phyloP scores from a whole-genome alignment of 1,284 basidiomycete species.

The Flammula alnicola region DNA sequence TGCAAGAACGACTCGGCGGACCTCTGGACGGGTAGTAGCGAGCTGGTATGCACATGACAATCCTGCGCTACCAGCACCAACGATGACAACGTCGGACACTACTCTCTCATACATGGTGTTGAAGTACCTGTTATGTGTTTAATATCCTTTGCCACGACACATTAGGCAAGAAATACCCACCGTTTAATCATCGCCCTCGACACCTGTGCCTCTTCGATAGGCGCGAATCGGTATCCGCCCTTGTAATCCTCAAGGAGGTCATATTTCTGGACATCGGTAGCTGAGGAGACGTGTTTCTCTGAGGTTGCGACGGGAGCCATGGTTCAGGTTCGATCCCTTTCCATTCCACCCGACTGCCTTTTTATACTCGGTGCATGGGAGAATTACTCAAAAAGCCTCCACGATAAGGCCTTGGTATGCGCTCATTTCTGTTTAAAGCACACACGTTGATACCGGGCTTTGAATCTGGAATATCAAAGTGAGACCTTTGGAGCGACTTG shows the following conservation, averaged over 20 bases:
- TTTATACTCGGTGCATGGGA: conserved; percentile 18
- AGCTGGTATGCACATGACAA: conserved; percentile 81
- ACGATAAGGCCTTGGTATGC: conserved; percentile 13
- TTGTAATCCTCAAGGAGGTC: conserved; percentile 58
- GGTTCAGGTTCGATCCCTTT: conserved; percentile 3
- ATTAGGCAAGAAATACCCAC: conserved; percentile 36
- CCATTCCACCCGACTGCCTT: neutral
- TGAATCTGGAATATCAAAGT: conserved; percentile 4
- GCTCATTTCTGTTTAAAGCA: conserved; percentile 9
- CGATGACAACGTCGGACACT: conserved; percentile 80
- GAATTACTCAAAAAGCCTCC: conserved; percentile 4
- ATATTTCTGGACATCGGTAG: conserved; percentile 27
- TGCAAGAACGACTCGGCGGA: conserved; percentile 21
- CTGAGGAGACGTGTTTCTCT: conserved; percentile 17
- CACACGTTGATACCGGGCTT: conserved; percentile 11
- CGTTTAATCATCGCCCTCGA: conserved; percentile 82
- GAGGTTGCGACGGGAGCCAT: conserved; percentile 37
- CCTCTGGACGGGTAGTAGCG: conserved; percentile 69
- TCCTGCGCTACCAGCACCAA: conserved; percentile 83
- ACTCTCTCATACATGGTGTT: conserved; percentile 74
- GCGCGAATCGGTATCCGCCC: conserved; percentile 71
- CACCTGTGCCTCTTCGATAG: conserved; percentile 78
- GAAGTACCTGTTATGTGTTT: conserved; percentile 56
- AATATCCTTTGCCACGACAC: neutral
- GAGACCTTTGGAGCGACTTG: conserved; percentile 11